These are phyloP conservation scores for Xylaria sp. DNA, from an alignment of 2,329 filamentous ascomycete genomes.

Conservation along the genomic window DNA sequence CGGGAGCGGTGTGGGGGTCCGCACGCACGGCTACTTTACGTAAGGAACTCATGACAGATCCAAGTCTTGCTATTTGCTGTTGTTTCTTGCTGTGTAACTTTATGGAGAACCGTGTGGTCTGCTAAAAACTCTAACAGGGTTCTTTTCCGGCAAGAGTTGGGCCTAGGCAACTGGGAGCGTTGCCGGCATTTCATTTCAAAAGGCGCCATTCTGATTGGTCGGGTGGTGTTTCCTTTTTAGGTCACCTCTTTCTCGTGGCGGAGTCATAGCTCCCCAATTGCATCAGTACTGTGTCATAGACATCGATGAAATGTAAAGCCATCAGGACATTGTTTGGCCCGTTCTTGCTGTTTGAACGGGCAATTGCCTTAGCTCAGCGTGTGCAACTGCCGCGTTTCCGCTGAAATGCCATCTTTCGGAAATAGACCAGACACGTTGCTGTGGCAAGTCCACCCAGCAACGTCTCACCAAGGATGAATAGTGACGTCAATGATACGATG, in stretches of 20 bases:
- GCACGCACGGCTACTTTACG: too few species aligned
- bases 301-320: slow-evolving; percentile 16
- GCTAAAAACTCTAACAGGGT: not conserved
- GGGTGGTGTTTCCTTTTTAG: slow-evolving; percentile 11
- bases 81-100: too few species aligned
- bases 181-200: not conserved
- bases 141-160: not conserved
- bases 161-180: not conserved
- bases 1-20: too few species aligned
- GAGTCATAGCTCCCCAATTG: slow-evolving; percentile 24
- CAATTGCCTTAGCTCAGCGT: not conserved
- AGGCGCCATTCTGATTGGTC: slow-evolving; percentile 14
- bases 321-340: slow-evolving; percentile 1
- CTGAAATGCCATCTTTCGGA: not conserved
- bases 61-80: too few species aligned
- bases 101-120: too few species aligned
- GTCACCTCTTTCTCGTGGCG: not conserved
- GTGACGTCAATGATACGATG: slow-evolving; percentile 22
- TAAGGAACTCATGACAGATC: too few species aligned
- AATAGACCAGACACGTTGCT: not conserved
- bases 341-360: not conserved
- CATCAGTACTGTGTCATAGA: slow-evolving; percentile 30
- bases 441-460: not conserved
- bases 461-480: not conserved
- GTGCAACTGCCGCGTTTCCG: not conserved